Evolutionary conservation across 2,329 filamentous ascomycete genomes (phyloP), one percentile per base, ranked within the genome.

Genomic region (Calonectria crousiana): DNA sequence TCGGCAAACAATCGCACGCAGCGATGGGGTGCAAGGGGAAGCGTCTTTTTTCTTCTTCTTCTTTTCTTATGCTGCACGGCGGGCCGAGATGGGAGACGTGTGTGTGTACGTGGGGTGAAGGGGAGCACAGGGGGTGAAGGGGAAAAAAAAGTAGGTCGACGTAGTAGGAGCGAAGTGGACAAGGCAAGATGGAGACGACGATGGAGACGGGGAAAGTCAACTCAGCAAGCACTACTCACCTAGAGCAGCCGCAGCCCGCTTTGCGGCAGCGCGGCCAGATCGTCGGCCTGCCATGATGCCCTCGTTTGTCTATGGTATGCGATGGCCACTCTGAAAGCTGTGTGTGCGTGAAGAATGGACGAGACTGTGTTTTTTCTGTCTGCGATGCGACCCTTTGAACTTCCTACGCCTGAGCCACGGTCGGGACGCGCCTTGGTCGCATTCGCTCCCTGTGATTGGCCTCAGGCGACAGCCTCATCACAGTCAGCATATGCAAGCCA

Each of bases 201-300:
- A 73, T 67, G 53, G 62, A 76, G 69, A 64, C 67, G 26, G 52
- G 32, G 28, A 58, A 69, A 62, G 38, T 62, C 41, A 47, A 75
- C 38, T 51, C 56, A 70, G 62, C 56, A 72, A 72, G 68, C 71
- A 84, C 56, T 62, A 62, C 88, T 81, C 85, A 90, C 88, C 88
- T 78, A 90, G 83, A 76, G 88, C 88, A 76, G 88, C 88, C 75
- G 88, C 87, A 74, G 88, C 88, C 81, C 87, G 88, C 83, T 88
- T 89, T 58, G 88, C 88, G 75, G 88, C 88, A 77, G 88, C 88
- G 83, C 88, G 87, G 75, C 88, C 88, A 77, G 88, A 89, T 82
- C 88, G 85, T 82, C 87, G 86, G 76, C 87, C 87, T 76, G 81
- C 81, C 82, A 84, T 84, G 74, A 67, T 77, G 47, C 30, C 28